Evolutionary conservation across 1,284 basidiomycete genomes (phyloP).

Genomic region (Leccinum angustisporum): DNA sequence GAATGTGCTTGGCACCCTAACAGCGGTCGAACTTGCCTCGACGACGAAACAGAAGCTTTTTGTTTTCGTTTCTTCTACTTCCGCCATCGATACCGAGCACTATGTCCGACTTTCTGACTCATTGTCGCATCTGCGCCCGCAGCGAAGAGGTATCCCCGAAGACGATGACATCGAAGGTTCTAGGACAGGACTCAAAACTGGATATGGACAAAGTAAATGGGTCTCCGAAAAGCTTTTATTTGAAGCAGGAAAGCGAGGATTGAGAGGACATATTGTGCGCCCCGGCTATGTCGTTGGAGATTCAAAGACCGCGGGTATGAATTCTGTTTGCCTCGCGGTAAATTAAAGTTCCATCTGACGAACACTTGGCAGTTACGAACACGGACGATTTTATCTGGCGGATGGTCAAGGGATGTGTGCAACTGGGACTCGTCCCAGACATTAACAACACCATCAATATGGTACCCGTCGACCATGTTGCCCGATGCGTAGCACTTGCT

Average conservation of each 20-base stretch:
- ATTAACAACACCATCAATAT: conserved; percentile 99
- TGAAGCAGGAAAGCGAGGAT: conserved; percentile 85
- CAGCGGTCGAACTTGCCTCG: conserved; percentile 79
- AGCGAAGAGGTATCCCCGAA: conserved; percentile 76
- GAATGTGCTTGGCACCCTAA: conserved; percentile 90
- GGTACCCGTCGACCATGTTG: conserved; percentile 98
- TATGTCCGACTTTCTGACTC: conserved; percentile 89
- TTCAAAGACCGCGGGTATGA: conserved; percentile 77
- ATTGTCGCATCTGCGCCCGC: conserved; percentile 45
- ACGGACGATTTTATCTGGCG: conserved; percentile 99
- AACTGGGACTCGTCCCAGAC: conserved; percentile 93
- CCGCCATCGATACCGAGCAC: conserved; percentile 88
- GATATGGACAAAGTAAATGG: conserved; percentile 99
- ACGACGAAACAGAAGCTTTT: conserved; percentile 77
- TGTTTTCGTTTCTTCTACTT: conserved; percentile 94
- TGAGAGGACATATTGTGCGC: conserved; percentile 87
- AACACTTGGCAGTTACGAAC: conserved; percentile 76
- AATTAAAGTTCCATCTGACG: conserved; percentile 14
- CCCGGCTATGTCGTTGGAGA: conserved; percentile 98
- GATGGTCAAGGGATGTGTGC: conserved; percentile 95
- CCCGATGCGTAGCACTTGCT: conserved; percentile 77
- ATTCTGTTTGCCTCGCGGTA: conserved; percentile 1
- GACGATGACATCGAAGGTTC: conserved; percentile 91
- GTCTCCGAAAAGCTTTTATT: conserved; percentile 94
- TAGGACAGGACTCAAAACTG: conserved; percentile 74